Percentiles rank a stretch among this genome's conserved stretches.
Conservation (phyloP, 805 yeast species). For the Sugiyamaella qingdaonensis region DNA sequence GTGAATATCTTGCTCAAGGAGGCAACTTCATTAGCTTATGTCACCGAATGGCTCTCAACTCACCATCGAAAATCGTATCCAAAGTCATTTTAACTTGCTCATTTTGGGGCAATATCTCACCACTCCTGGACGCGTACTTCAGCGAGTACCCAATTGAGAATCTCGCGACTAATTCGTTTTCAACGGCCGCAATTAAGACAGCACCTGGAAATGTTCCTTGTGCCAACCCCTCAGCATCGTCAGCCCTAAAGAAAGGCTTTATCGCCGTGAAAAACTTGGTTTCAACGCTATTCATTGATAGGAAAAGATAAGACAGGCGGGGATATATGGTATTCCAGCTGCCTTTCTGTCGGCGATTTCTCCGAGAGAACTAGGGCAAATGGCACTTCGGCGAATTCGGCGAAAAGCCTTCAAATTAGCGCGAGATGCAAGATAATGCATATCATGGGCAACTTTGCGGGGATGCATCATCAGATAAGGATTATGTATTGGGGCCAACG, state of each 20-base stretch:
- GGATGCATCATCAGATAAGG: too few species aligned
- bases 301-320: too few species aligned
- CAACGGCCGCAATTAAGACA: slow-evolving; percentile 7
- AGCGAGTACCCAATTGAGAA: slow-evolving; percentile 15
- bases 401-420: too few species aligned
- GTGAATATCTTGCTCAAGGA: slow-evolving; percentile 17
- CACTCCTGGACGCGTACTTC: slow-evolving; percentile 11
- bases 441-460: too few species aligned
- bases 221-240: not conserved
- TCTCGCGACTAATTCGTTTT: slow-evolving; percentile 3
- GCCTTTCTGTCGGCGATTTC: too few species aligned
- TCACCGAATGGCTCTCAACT: not conserved
- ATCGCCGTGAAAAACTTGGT: not conserved
- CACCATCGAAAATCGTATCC: slow-evolving; percentile 14
- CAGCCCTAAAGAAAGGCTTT: not conserved
- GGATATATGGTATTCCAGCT: too few species aligned
- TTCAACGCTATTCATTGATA: too few species aligned
- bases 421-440: too few species aligned
- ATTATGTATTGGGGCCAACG: too few species aligned
- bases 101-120: slow-evolving; percentile 7
- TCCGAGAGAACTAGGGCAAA: too few species aligned
- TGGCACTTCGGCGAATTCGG: too few species aligned
- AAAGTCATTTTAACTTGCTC: slow-evolving; percentile 3
- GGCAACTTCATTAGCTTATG: not conserved
- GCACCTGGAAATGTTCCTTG: slow-evolving; percentile 9